Percentiles rank a stretch among this genome's conserved stretches.
Evolutionary conservation across 176 grass and related monocot genomes (phyloP).

Genomic region (Luzula sylvatica): DNA sequence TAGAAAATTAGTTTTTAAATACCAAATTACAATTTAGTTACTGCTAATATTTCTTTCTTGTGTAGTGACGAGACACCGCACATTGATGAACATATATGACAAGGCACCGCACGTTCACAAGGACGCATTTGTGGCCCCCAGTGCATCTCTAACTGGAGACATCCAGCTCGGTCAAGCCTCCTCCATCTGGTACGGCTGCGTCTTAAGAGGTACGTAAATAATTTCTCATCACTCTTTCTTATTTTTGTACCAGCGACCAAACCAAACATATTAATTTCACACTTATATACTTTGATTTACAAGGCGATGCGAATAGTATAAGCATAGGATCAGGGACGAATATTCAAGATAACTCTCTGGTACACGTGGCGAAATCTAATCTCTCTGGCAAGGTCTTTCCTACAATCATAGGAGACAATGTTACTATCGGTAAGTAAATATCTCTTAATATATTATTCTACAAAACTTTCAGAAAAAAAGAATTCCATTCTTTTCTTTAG

Average conservation of each 20-base stretch:
- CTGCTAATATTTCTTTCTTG: background rate
- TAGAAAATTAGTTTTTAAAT: too few species aligned
- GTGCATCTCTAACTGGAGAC: conserved; percentile 89
- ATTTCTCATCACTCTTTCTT: too few species aligned
- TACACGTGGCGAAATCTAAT: conserved; percentile 97
- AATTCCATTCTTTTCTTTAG: conserved; percentile 18
- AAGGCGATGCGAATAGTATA: conserved; percentile 77
- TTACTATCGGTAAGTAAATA: conserved; percentile 69
- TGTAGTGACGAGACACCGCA: conserved; percentile 91
- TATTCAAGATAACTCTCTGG: conserved; percentile 93
- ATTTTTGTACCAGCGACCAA: too few species aligned
- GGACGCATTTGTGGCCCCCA: conserved; percentile 95
- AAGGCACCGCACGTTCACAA: conserved; percentile 61
- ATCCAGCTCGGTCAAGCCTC: conserved; percentile 70
- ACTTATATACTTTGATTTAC: conserved; percentile 11
- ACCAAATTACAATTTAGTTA: too few species aligned
- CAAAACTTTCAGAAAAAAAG: background rate
- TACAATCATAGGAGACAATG: conserved; percentile 78
- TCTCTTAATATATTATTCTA: background rate
- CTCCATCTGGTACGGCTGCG: conserved; percentile 97
- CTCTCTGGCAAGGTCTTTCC: conserved; percentile 84
- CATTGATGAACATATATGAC: conserved; percentile 81
- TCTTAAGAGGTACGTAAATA: conserved; percentile 61
- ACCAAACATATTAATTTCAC: too few species aligned
- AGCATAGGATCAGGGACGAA: conserved; percentile 83